Evolutionary conservation across 2,329 filamentous ascomycete genomes (phyloP).

Genomic region (Penicillium sp.): DNA sequence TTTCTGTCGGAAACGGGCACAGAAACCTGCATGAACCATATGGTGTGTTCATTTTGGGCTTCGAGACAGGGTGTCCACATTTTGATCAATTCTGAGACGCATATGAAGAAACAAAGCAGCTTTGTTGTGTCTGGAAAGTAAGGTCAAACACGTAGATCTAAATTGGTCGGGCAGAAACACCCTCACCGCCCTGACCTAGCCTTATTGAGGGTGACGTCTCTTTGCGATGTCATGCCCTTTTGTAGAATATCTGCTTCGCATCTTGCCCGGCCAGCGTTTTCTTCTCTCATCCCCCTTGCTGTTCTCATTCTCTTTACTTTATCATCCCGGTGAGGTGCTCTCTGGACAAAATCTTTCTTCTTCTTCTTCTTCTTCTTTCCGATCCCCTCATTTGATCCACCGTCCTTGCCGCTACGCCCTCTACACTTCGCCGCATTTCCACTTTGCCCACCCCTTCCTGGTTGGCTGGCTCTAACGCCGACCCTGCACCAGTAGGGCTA

Average conservation of each 20-base stretch:
- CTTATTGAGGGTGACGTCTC: slow-evolving; percentile 30
- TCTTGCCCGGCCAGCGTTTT: slow-evolving; percentile 26
- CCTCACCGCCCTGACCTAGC: slow-evolving; percentile 29
- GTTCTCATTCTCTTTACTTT: slow-evolving; percentile 19
- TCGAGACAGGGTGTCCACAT: not conserved
- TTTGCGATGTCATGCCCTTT: slow-evolving; percentile 30
- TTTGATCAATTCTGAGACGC: not conserved
- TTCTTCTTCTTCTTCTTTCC: slow-evolving; percentile 5
- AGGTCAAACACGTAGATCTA: slow-evolving; percentile 18
- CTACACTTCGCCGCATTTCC: slow-evolving; percentile 25
- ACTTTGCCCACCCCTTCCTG: slow-evolving; percentile 18
- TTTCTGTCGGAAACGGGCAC: slow-evolving; percentile 6
- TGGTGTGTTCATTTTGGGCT: not conserved
- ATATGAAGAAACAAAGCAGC: slow-evolving; percentile 12
- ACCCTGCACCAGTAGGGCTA: slow-evolving; percentile 6
- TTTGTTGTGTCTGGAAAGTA: not conserved
- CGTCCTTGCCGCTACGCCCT: slow-evolving; percentile 28
- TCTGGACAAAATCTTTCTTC: slow-evolving; percentile 8
- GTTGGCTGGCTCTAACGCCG: slow-evolving; percentile 16
- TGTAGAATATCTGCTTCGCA: slow-evolving; percentile 25
- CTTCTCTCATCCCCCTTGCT: slow-evolving; percentile 22
- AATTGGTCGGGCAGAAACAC: slow-evolving; percentile 24
- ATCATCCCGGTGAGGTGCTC: slow-evolving; percentile 7
- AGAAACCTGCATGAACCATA: slow-evolving; percentile 8
- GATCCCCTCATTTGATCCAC: slow-evolving; percentile 18